Evolutionary conservation across 495 filamentous ascomycete genomes (phyloP).

Genomic region (Neurospora sp.): DNA sequence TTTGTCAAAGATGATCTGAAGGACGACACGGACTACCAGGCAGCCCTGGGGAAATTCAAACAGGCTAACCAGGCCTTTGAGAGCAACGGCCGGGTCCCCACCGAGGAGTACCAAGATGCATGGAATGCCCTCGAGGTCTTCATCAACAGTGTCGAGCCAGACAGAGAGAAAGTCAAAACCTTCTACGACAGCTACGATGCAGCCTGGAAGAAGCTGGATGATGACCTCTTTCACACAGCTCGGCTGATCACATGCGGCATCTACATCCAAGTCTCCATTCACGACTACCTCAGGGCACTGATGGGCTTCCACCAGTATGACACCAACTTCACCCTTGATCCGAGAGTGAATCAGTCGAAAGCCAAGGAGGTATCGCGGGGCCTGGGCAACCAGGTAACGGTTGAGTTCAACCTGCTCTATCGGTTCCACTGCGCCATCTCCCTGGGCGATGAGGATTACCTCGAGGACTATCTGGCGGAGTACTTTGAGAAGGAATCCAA

Average conservation of each 20-base stretch:
- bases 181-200: slow-evolving; percentile 3
- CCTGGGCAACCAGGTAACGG: slow-evolving; percentile 65
- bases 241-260: slow-evolving; percentile 68
- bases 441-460: slow-evolving; percentile 51
- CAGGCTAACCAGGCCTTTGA: neutral
- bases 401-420: slow-evolving; percentile 66
- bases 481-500: slow-evolving; percentile 37
- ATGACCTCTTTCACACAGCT: slow-evolving; percentile 73
- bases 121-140: neutral
- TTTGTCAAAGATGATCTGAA: neutral
- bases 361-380: slow-evolving; percentile 54
- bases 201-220: slow-evolving; percentile 49
- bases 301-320: slow-evolving; percentile 66
- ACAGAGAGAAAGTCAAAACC: neutral
- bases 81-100: neutral
- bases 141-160: neutral
- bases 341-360: slow-evolving; percentile 45
- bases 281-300: slow-evolving; percentile 73
- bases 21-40: neutral
- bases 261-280: slow-evolving; percentile 69
- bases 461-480: slow-evolving; percentile 44
- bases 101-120: neutral
- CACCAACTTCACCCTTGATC: slow-evolving; percentile 73
- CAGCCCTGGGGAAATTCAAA: neutral
- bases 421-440: slow-evolving; percentile 64